Conservation (phyloP, 108 stramenopile genomes). For the Cyclostephanos invisitatus region DNA sequence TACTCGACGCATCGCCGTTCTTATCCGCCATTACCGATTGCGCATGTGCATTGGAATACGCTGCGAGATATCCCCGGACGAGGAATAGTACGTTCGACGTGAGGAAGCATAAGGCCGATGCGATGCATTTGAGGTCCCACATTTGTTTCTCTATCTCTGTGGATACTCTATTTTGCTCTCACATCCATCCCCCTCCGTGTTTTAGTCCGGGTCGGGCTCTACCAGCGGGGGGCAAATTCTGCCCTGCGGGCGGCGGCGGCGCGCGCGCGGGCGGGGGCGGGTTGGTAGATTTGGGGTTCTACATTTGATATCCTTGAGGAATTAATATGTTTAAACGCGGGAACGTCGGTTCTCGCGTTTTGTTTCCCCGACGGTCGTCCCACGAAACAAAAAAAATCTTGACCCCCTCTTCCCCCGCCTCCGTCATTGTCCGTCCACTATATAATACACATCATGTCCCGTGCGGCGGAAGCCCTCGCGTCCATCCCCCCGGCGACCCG, state of each 20-base stretch:
- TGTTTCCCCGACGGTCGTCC: no score
- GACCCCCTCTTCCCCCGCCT: not conserved
- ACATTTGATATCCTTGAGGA: no score
- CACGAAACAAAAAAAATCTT: not conserved
- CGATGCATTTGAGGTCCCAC: constrained; percentile 49
- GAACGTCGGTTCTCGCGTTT: no score
- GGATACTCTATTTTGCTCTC: no score
- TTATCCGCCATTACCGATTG: not conserved
- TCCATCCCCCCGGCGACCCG: constrained; percentile 58
- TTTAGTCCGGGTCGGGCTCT: no score
- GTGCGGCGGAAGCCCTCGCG: constrained; percentile 44
- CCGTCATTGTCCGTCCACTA: not conserved
- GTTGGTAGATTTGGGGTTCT: no score
- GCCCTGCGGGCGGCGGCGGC: no score
- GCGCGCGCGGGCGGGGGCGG: no score
- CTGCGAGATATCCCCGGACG: constrained; percentile 10
- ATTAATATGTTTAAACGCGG: no score
- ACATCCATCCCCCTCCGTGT: no score
- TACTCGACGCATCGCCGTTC: no score
- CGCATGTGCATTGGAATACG: not conserved
- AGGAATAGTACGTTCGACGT: constrained; percentile 30
- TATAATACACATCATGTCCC: constrained; percentile 42
- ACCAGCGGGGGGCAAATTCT: no score
- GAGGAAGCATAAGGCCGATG: constrained; percentile 29
- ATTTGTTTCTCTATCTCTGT: constrained; percentile 11